Conservation (phyloP, 495 filamentous ascomycete species). For the Lophiostoma macrostomum region DNA sequence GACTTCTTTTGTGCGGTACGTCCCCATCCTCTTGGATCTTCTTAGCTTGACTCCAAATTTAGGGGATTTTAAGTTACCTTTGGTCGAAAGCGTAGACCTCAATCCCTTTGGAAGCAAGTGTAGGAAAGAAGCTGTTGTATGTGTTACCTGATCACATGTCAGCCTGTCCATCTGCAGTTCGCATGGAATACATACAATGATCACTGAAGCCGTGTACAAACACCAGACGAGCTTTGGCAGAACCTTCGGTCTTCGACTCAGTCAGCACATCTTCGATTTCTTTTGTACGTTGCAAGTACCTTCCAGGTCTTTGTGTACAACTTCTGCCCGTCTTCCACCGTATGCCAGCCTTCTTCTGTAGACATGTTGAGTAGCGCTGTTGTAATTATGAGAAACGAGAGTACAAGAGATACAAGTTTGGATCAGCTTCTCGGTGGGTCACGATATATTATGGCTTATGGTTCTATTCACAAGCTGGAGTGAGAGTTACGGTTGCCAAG, state of each 20-base stretch:
- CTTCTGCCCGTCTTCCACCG: conserved; percentile 54
- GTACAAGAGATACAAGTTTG: too few relatives aligned
- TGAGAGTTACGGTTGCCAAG: too few relatives aligned
- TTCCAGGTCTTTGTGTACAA: conserved; percentile 87
- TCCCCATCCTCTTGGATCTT: conserved; percentile 51
- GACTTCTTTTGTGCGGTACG: conserved; percentile 46
- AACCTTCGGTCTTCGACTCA: conserved; percentile 31
- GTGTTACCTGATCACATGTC: conserved; percentile 52
- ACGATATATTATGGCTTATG: too few relatives aligned
- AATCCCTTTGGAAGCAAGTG: conserved; percentile 67
- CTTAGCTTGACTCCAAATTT: conserved; percentile 48
- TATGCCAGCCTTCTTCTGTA: conserved; percentile 39
- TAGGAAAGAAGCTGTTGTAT: conserved; percentile 66
- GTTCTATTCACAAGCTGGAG: too few relatives aligned
- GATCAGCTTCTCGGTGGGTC: too few relatives aligned
- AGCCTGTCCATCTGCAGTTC: not conserved
- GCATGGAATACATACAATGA: conserved; percentile 49
- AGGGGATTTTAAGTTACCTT: conserved; percentile 47
- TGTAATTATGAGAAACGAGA: too few relatives aligned
- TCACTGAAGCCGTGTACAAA: conserved; percentile 88
- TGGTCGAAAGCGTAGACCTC: conserved; percentile 75
- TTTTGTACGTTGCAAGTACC: conserved; percentile 49
- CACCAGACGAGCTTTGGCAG: conserved; percentile 64
- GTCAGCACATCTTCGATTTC: not conserved
- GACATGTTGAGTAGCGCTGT: conserved; percentile 10